A percentile compares a stretch with the other conserved stretches of the same genome.
These are phyloP conservation scores for Globisporangium cederbergense DNA, from an alignment of 352 stramenopile genomes.

Conservation along the genomic window DNA sequence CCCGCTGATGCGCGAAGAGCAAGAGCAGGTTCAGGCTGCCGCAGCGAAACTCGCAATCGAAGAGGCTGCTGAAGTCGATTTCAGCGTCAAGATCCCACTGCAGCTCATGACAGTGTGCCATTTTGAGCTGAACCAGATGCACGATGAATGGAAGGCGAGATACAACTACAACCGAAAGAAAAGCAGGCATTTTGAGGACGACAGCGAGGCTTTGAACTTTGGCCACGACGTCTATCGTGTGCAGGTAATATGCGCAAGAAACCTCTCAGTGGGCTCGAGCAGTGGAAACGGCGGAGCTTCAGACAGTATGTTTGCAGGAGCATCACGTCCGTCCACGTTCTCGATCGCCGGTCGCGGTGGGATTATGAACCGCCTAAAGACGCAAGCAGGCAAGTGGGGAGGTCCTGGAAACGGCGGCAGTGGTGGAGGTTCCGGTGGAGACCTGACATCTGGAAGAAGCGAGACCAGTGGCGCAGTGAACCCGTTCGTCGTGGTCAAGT, in stretches of 20 bases:
- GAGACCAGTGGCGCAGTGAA: constrained; percentile 32
- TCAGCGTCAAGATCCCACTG: constrained; percentile 76
- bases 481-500: constrained; percentile 74
- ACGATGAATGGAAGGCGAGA: constrained; percentile 62
- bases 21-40: constrained; percentile 37
- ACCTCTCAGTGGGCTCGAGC: constrained; percentile 28
- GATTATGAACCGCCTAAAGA: constrained; percentile 76
- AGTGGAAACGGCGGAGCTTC: not conserved
- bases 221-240: constrained; percentile 78
- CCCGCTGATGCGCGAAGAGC: constrained; percentile 50
- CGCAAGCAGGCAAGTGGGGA: constrained; percentile 53
- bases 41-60: constrained; percentile 71
- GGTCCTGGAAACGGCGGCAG: constrained; percentile 22
- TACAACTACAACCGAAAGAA: constrained; percentile 85
- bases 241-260: constrained; percentile 60
- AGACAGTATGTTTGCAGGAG: not conserved
- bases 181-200: constrained; percentile 74
- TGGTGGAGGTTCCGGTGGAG: constrained; percentile 9
- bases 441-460: not conserved
- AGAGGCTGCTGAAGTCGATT: constrained; percentile 73
- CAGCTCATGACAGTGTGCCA: constrained; percentile 75
- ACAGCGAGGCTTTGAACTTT: constrained; percentile 72
- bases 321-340: constrained; percentile 47
- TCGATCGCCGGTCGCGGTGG: constrained; percentile 38
- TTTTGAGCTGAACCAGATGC: constrained; percentile 66